Evolutionary conservation across 2,329 filamentous ascomycete genomes (phyloP), one percentile per base, ranked within the genome.

Genomic region (Xylaria sp.): DNA sequence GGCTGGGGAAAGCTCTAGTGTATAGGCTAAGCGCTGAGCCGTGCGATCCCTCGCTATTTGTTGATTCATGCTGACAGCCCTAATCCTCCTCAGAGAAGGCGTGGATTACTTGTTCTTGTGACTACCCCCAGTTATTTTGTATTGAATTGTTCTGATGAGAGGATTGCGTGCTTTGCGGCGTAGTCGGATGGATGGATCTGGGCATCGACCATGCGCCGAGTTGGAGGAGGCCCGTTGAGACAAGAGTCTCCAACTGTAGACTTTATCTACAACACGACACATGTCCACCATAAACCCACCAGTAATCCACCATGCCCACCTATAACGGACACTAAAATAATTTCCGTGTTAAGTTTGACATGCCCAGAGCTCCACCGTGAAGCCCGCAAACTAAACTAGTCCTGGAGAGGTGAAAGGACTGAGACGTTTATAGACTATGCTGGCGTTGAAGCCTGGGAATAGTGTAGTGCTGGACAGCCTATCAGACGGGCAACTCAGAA

Each of bases 291-390:
- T 9, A 48, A 62, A 49, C 36, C 63, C 58, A 56, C 63, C 39
- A 18, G 43, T 48, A 48, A 62, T 36, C 62, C 58, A 68, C 56
- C 28, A 13, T 57, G 33, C 23, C 56, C 57, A 58, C 62, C 49
- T 36, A 25, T 25, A 48, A 60, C 67, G 67, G 67, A 55, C 63
- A 66, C 67, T 69, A 69, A 59, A 63, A 20, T 63, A 59, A 55
- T 33, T 59, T 20, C 62, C 52, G 54, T 23, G n/a, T 12, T 51
- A 8, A 39, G 25, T 39, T 52, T 57, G 23, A 58, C 39, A 46
- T 28, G 2, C 28, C 20, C 20, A 23, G 39, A 43, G 18, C 23
- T 28, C 49, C n/a, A n/a, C 41, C 13, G 49, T 23, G 41, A 65
- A 48, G 43, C 58, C 58, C 31, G 62, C 18, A 41, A 41, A 25